Percentiles rank a stretch among this genome's conserved stretches.
Conservation (phyloP, 2,329 filamentous ascomycete species). For the Sordariomycetes sp. region DNA sequence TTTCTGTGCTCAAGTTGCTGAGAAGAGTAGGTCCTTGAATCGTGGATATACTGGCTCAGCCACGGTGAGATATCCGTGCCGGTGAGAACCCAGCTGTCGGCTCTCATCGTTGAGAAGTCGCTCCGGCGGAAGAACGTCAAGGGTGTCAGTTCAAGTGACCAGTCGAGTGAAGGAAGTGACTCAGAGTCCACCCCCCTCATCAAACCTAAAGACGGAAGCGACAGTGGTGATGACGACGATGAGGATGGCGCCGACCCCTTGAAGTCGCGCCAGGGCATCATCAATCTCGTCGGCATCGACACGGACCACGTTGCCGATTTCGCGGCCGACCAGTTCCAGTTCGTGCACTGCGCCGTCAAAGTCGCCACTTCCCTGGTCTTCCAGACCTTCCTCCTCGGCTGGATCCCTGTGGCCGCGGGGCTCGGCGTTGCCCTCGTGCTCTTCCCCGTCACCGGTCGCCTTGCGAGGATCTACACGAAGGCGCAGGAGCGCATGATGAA, state of each 20-base stretch:
- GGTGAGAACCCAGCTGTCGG: constrained; percentile 57
- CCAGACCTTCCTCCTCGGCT: constrained; percentile 59
- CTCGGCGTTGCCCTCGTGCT: constrained; percentile 53
- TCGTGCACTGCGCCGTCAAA: constrained; percentile 52
- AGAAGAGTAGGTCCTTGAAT: constrained; percentile 42
- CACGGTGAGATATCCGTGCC: constrained; percentile 54
- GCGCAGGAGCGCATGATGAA: constrained; percentile 66
- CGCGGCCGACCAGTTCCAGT: constrained; percentile 52
- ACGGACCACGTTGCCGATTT: constrained; percentile 60
- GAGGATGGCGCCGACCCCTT: constrained; percentile 18
- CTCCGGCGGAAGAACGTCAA: constrained; percentile 71
- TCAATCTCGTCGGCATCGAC: constrained; percentile 74
- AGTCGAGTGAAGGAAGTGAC: constrained; percentile 7
- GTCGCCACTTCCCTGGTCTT: constrained; percentile 56
- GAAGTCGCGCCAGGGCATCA: constrained; percentile 54
- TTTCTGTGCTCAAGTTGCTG: neutral
- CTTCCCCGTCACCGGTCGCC: constrained; percentile 57
- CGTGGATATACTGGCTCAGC: constrained; percentile 56
- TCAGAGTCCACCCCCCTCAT: neutral
- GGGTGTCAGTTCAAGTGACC: constrained; percentile 18
- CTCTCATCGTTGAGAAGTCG: constrained; percentile 66
- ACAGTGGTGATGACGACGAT: constrained; percentile 40
- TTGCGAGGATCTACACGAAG: constrained; percentile 52
- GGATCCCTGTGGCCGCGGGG: constrained; percentile 56
- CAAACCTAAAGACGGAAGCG: constrained; percentile 26